Conservation (phyloP, 2,329 filamentous ascomycete species). For the Colletotrichum chlorophyti region DNA sequence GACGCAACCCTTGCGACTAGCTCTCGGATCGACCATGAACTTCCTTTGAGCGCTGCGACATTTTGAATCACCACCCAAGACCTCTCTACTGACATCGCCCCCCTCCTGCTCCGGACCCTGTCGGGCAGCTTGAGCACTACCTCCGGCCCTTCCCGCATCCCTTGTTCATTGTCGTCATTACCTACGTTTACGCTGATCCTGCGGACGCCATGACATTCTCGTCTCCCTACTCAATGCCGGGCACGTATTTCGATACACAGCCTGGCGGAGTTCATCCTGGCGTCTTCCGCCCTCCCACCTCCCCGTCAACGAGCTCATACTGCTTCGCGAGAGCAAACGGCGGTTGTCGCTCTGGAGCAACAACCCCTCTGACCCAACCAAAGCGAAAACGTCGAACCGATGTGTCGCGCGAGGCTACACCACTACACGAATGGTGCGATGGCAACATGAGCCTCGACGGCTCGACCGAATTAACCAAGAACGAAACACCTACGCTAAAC, state of each 20-base stretch:
- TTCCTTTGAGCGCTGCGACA: slow-evolving; percentile 17
- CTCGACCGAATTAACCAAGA: slow-evolving; percentile 31
- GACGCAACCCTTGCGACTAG: neutral
- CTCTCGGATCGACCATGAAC: slow-evolving; percentile 12
- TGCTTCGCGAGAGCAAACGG: slow-evolving; percentile 46
- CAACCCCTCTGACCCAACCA: slow-evolving; percentile 38
- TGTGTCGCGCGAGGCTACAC: slow-evolving; percentile 39
- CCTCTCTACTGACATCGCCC: neutral
- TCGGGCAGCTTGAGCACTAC: neutral
- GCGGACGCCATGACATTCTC: slow-evolving; percentile 40
- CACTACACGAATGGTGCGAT: slow-evolving; percentile 40
- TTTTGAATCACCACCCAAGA: slow-evolving; percentile 15
- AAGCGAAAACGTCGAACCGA: slow-evolving; percentile 54
- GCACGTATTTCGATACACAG: slow-evolving; percentile 41
- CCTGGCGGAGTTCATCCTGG: slow-evolving; percentile 48
- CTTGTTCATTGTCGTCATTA: neutral
- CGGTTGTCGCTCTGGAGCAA: slow-evolving; percentile 45
- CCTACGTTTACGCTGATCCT: neutral
- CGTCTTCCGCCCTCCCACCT: slow-evolving; percentile 54
- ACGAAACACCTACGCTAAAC: slow-evolving; percentile 8
- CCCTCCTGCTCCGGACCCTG: neutral
- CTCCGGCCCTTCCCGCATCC: neutral
- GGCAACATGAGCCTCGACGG: slow-evolving; percentile 37
- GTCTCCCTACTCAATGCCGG: slow-evolving; percentile 41
- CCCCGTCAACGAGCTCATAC: slow-evolving; percentile 33